A percentile compares a stretch with the other conserved stretches of the same genome.
phyloP scores from a whole-genome alignment of 2,329 filamentous ascomycete species.

The Penicillium thymicola region DNA sequence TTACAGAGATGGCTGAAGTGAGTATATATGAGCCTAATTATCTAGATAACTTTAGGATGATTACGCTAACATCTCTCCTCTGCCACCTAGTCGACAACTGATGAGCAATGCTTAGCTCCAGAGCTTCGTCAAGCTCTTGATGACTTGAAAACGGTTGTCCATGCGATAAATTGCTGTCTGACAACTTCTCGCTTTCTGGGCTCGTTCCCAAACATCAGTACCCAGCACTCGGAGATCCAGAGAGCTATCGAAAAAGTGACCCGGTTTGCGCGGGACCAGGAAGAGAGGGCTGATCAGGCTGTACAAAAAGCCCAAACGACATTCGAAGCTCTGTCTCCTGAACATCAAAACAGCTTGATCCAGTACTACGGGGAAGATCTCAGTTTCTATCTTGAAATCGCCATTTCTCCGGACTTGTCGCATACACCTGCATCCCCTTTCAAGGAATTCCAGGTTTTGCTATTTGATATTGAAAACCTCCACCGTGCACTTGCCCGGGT shows the following conservation, averaged over 20 bases:
- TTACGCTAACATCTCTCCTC: neutral
- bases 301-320: neutral
- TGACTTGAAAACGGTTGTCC: neutral
- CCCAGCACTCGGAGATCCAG: neutral
- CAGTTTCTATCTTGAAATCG: neutral
- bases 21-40: neutral
- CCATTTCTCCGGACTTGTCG: neutral
- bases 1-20: neutral
- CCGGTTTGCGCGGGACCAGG: neutral
- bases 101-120: neutral
- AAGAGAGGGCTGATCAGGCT: neutral
- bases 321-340: neutral
- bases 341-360: neutral
- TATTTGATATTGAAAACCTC: neutral
- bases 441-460: neutral
- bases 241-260: neutral
- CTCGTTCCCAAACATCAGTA: neutral
- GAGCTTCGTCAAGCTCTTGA: neutral
- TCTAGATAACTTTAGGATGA: neutral
- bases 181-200: neutral
- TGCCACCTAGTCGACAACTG: neutral
- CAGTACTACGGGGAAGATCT: neutral
- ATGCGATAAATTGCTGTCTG: neutral
- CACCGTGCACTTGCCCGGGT: neutral
- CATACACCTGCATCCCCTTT: too few species aligned